Evolutionary conservation across 345 rosid genomes (phyloP).

Genomic region (Murraya koenigii): DNA sequence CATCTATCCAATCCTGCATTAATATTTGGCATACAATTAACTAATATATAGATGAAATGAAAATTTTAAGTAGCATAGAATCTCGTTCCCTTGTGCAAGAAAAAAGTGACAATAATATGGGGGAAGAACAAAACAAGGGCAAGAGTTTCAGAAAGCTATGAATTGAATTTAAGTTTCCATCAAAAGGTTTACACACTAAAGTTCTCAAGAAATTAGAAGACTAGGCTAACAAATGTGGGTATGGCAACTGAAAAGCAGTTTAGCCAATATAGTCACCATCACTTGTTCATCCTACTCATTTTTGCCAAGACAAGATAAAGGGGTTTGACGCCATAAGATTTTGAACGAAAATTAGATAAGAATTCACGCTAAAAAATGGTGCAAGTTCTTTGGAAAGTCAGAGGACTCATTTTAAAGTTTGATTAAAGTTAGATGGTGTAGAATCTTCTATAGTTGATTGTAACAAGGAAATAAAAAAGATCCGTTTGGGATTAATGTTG

Average conservation of each 20-base stretch:
- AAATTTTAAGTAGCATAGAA: neutral
- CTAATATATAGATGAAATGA: neutral
- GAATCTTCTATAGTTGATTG: neutral
- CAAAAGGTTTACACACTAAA: neutral
- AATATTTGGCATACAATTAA: slow-evolving; percentile 12
- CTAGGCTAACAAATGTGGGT: neutral
- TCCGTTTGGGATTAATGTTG: too few species aligned
- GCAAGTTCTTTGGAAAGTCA: neutral
- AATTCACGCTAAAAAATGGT: neutral
- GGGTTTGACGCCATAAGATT: neutral
- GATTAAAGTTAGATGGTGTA: neutral
- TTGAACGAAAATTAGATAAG: neutral
- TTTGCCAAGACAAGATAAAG: neutral
- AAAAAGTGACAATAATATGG: neutral
- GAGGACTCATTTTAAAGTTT: neutral
- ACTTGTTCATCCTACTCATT: neutral
- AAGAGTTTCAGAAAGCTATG: neutral
- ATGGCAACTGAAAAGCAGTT: neutral
- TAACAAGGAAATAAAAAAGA: neutral
- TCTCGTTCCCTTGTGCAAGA: neutral
- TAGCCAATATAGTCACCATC: neutral
- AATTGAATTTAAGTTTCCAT: neutral
- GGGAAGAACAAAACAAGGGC: neutral
- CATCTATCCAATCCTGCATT: slow-evolving; percentile 82
- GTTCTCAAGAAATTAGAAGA: neutral